Evolutionary conservation across 2,329 filamentous ascomycete species (phyloP), one percentile per base, ranked within the genome.

Genomic region (Huntiella savannae): DNA sequence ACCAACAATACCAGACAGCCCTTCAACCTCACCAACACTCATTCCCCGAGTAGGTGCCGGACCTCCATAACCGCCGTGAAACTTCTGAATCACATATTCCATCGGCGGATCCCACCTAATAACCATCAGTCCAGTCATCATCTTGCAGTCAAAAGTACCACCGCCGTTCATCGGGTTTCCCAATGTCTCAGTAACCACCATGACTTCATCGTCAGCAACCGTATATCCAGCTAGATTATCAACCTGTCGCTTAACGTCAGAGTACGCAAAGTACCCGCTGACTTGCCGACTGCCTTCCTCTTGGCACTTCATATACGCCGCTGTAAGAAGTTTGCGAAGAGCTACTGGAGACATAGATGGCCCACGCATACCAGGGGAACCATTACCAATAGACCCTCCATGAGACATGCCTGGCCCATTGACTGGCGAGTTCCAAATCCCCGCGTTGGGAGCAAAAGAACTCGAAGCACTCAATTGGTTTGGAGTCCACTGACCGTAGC

Each of bases 161-260:
- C 88, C 88, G 40, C 91, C 91, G 55, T 96, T 96, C 49, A 79
- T 75, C 2, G 66, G 59, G 55, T 81, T 92, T 48, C 91, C 91
- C 58, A 94, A 84, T 1, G 88, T 94, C 55, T 96, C 88, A 59
- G 83, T 91, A 49, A 92, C 79, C 48, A 82, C 77, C 35, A 88
- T 69, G 54, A 96, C 69, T 55, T 95, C 87, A 19, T 69, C 56
- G 66, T 75, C 60, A 52, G 67, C 35, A 13, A 52, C 46, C 5
- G 51, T 46, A 17, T 45, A 35, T n/a, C 58, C 59, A 5, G 57
- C 56, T 49, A 79, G 72, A 46, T 68, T 68, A 46, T 77, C 75
- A 28, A 82, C 68, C 46, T 73, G 70, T 7, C 79, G 71, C 53
- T 86, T 77, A 55, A 86, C 69, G 15, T 68, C 63, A 19, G 72